Conservation (phyloP, 1,139 yeast genomes). For the Nakaseomyces glabratus region DNA sequence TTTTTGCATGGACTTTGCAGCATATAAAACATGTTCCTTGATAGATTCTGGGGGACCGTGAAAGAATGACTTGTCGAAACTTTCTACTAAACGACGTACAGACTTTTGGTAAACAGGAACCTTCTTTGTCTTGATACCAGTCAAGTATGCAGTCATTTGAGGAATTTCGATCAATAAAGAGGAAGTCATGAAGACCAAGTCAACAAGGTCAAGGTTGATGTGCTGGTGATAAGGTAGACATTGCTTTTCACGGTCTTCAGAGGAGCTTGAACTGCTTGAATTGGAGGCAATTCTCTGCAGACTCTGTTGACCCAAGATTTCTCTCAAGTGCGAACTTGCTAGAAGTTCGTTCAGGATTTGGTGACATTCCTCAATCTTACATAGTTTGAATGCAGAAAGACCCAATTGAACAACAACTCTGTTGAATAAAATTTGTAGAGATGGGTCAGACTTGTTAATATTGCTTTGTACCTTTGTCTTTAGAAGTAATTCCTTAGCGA, state of each 20-base stretch:
- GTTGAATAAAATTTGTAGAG: conserved; percentile 85
- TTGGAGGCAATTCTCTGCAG: conserved; percentile 43
- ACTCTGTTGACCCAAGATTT: conserved; percentile 83
- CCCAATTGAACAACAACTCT: conserved; percentile 95
- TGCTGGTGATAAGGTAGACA: conserved; percentile 97
- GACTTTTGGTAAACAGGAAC: conserved; percentile 61
- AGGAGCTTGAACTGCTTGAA: conserved; percentile 38
- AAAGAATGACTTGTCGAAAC: conserved; percentile 89
- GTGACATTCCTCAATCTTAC: conserved; percentile 79
- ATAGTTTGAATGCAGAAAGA: conserved; percentile 87
- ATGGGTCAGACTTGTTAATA: conserved; percentile 76
- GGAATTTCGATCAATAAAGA: conserved; percentile 91
- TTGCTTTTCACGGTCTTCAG: conserved; percentile 47
- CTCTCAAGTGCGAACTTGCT: conserved; percentile 79
- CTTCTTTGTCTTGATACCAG: conserved; percentile 51
- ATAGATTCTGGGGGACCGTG: conserved; percentile 98
- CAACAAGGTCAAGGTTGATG: conserved; percentile 88
- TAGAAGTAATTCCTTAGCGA: conserved; percentile 82
- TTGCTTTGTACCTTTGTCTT: conserved; percentile 75
- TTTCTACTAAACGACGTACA: conserved; percentile 84
- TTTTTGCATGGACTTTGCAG: conserved; percentile 78
- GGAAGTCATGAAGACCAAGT: conserved; percentile 86
- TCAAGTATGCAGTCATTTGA: conserved; percentile 56
- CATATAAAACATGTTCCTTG: conserved; percentile 87
- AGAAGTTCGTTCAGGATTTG: conserved; percentile 84